Evolutionary conservation across 73 alveolate genomes (phyloP).

Genomic region (Paramecium primaurelia): DNA sequence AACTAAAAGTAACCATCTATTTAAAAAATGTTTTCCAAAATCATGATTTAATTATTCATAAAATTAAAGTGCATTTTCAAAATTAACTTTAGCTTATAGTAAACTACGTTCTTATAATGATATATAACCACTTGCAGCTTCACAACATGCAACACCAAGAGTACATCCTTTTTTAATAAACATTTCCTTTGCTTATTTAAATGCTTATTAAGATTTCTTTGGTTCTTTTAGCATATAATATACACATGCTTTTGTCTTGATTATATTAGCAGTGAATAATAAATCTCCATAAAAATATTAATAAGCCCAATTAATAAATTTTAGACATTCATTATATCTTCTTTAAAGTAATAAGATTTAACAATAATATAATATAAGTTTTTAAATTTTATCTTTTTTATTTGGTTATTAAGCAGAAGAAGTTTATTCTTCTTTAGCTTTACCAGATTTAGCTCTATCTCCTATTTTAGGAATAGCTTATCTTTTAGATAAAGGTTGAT

Average conservation of each 20-base stretch:
- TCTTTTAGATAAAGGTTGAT: neutral
- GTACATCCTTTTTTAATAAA: slow-evolving; percentile 15
- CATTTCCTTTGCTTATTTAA: slow-evolving; percentile 27
- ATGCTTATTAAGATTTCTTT: slow-evolving; percentile 3
- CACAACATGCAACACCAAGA: slow-evolving; percentile 40
- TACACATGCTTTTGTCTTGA: slow-evolving; percentile 20
- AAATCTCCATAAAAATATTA: slow-evolving; percentile 13
- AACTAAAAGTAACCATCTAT: slow-evolving; percentile 29
- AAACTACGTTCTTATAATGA: neutral
- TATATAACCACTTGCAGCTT: slow-evolving; percentile 26
- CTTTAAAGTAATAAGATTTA: neutral
- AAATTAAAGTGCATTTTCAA: slow-evolving; percentile 40
- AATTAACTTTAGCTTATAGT: neutral
- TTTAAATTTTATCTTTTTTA: slow-evolving; percentile 24
- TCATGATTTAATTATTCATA: slow-evolving; percentile 38
- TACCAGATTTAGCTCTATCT: slow-evolving; percentile 16
- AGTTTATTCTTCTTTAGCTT: neutral
- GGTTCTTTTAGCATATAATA: slow-evolving; percentile 25
- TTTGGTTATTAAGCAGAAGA: neutral
- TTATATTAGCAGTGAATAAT: neutral
- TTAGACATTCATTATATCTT: slow-evolving; percentile 26
- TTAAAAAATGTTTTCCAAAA: slow-evolving; percentile 39
- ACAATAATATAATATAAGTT: neutral
- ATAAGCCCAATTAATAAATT: slow-evolving; percentile 35
- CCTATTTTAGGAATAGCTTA: neutral